Evolutionary conservation across 768 basidiomycete genomes (phyloP).

Genomic region (Tephrocybe rancida): DNA sequence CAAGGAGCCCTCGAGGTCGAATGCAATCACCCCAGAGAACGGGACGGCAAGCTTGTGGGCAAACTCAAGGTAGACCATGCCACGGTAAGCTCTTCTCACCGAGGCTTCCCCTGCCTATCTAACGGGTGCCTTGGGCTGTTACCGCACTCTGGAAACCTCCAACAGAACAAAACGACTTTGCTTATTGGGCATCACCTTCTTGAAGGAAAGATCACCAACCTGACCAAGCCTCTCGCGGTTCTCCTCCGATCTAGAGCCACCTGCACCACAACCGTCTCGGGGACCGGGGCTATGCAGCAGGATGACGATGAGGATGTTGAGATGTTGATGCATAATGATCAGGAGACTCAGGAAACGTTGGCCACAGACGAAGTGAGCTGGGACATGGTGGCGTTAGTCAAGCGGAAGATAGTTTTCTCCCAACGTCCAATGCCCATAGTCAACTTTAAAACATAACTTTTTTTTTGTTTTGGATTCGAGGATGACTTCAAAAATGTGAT

Average conservation of each 20-base stretch:
- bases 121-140: background rate
- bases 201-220: slow-evolving; percentile 78
- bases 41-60: slow-evolving; percentile 78
- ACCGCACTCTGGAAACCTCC: background rate
- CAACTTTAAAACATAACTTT: slow-evolving; percentile 11
- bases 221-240: slow-evolving; percentile 84
- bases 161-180: slow-evolving; percentile 76
- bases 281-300: slow-evolving; percentile 16
- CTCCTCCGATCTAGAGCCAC: slow-evolving; percentile 47
- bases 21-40: slow-evolving; percentile 47
- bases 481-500: no score
- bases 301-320: slow-evolving; percentile 18
- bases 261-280: slow-evolving; percentile 16
- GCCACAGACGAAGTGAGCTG: slow-evolving; percentile 36
- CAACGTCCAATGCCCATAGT: slow-evolving; percentile 81
- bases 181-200: slow-evolving; percentile 88
- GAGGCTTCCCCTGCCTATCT: background rate
- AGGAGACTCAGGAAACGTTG: slow-evolving; percentile 15
- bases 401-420: slow-evolving; percentile 80
- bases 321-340: slow-evolving; percentile 21
- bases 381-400: slow-evolving; percentile 72
- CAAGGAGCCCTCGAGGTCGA: slow-evolving; percentile 84
- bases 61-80: slow-evolving; percentile 64
- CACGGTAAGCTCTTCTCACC: slow-evolving; percentile 42
- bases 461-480: background rate